Conservation (phyloP, 2,329 filamentous ascomycete species). For the Fusarium poae region DNA sequence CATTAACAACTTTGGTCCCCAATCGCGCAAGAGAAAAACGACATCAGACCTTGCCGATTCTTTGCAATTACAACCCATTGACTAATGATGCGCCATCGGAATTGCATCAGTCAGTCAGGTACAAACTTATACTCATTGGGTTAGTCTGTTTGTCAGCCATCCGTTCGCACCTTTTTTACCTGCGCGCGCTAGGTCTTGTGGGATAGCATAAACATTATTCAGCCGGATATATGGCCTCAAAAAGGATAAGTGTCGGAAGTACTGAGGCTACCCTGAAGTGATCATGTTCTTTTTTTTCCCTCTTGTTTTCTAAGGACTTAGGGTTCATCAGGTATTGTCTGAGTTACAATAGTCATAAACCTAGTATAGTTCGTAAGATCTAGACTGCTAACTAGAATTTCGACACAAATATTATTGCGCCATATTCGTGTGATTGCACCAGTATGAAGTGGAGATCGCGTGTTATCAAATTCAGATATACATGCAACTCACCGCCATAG, state of each 20-base stretch:
- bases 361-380: neutral
- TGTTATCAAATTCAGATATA: neutral
- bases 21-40: conserved; percentile 9
- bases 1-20: neutral
- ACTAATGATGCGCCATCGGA: conserved; percentile 27
- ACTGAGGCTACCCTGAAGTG: conserved; percentile 2
- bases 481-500: neutral
- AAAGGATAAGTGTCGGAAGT: neutral
- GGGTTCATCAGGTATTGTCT: neutral
- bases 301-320: neutral
- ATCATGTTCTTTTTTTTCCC: neutral
- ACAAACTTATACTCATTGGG: neutral
- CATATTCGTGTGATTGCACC: neutral
- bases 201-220: neutral
- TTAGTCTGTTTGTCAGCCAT: conserved; percentile 12
- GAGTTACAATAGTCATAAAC: too few species aligned
- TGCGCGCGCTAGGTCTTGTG: conserved; percentile 13
- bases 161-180: neutral
- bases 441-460: neutral
- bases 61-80: conserved; percentile 27
- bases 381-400: neutral
- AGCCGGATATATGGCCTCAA: conserved; percentile 9
- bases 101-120: conserved; percentile 27
- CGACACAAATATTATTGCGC: neutral
- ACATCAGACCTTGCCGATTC: conserved; percentile 21